Evolutionary conservation across 345 rosid species (phyloP).

Genomic region (Salix exigua): DNA sequence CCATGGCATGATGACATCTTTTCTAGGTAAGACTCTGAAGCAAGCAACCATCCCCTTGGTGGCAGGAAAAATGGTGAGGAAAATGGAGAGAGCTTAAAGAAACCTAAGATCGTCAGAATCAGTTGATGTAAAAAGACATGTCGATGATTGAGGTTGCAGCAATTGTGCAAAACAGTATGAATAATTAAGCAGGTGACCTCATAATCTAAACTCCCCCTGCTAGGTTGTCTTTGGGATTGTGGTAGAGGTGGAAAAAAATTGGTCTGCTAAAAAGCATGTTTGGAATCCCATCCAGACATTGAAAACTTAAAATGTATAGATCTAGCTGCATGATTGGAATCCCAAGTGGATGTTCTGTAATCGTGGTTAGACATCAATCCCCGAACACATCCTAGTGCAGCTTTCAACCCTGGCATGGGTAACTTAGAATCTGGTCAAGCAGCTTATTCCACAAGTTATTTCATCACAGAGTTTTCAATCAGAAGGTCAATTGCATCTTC

Average conservation of each 20-base stretch:
- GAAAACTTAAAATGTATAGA: not conserved
- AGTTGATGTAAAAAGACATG: not conserved
- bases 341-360: not conserved
- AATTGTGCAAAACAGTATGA: not conserved
- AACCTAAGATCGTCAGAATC: not conserved
- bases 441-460: not conserved
- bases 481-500: not conserved
- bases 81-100: not conserved
- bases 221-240: not conserved
- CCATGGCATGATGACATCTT: not conserved
- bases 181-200: not conserved
- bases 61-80: not conserved
- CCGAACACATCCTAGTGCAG: not conserved
- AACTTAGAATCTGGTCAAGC: not conserved
- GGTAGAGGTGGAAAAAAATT: not conserved
- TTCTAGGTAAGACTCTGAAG: not conserved
- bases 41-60: not conserved
- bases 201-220: not conserved
- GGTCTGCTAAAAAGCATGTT: not conserved
- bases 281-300: not conserved
- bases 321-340: not conserved
- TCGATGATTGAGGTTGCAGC: not conserved
- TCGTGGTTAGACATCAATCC: not conserved
- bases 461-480: not conserved
- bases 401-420: conserved; percentile 1